Percentiles rank a stretch among this genome's conserved stretches.
phyloP scores from a whole-genome alignment of 768 basidiomycete species.

The Hygrophoropsis aurantiaca region DNA sequence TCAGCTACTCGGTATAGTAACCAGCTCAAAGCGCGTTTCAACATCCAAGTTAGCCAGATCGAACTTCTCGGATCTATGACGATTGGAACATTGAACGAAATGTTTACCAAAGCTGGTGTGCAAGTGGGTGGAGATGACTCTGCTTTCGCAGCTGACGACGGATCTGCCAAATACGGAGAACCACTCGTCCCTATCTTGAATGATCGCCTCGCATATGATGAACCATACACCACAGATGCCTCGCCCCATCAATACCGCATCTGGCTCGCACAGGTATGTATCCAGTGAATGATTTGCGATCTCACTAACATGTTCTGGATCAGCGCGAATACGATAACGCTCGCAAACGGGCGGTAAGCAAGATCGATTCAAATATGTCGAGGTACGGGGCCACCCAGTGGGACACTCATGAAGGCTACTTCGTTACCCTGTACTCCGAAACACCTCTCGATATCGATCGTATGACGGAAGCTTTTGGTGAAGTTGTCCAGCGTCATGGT shows the following conservation, averaged over 20 bases:
- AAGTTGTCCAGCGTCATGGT: slow-evolving; percentile 28
- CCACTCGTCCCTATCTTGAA: slow-evolving; percentile 27
- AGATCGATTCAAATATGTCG: slow-evolving; percentile 29
- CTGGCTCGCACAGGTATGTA: slow-evolving; percentile 30
- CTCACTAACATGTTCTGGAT: background rate
- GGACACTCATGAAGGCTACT: too few species aligned
- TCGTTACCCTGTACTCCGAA: slow-evolving; percentile 16
- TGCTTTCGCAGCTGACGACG: slow-evolving; percentile 15
- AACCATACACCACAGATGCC: slow-evolving; percentile 28
- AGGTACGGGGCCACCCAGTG: slow-evolving; percentile 32
- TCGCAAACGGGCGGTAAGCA: slow-evolving; percentile 25
- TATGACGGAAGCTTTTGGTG: slow-evolving; percentile 24
- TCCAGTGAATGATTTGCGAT: background rate
- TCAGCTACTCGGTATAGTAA: slow-evolving; percentile 29
- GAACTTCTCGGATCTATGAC: slow-evolving; percentile 18
- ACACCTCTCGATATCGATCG: slow-evolving; percentile 25
- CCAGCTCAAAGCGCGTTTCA: slow-evolving; percentile 25
- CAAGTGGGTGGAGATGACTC: slow-evolving; percentile 6
- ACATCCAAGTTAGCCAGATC: slow-evolving; percentile 21
- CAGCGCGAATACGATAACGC: slow-evolving; percentile 27
- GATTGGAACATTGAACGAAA: slow-evolving; percentile 21
- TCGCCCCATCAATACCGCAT: slow-evolving; percentile 23
- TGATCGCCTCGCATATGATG: slow-evolving; percentile 31
- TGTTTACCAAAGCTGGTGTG: slow-evolving; percentile 16
- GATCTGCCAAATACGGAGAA: slow-evolving; percentile 25